Conservation (phyloP, 768 basidiomycete species). For the Psilocybe subaeruginosa region DNA sequence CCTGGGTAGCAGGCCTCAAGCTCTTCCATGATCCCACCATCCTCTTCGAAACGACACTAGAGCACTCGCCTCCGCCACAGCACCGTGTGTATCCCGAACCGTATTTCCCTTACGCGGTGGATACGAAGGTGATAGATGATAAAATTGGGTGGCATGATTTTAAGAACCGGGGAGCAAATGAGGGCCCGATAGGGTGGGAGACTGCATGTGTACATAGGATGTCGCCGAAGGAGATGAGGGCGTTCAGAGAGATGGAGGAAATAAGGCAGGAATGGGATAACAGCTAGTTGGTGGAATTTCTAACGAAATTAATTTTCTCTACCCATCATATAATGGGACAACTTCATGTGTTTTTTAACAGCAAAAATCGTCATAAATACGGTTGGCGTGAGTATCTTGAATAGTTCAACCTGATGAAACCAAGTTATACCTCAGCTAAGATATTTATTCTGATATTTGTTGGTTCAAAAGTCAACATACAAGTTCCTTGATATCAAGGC, state of each 20-base stretch:
- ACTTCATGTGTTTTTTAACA: too few relatives aligned
- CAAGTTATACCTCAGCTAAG: too few relatives aligned
- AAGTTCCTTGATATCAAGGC: too few relatives aligned
- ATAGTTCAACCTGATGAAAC: too few relatives aligned
- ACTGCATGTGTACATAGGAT: slow-evolving; percentile 8
- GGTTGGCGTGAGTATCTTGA: too few relatives aligned
- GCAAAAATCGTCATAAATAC: too few relatives aligned
- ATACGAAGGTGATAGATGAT: slow-evolving; percentile 6
- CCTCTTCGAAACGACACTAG: neutral
- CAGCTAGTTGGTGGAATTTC: too few relatives aligned
- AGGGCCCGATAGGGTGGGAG: slow-evolving; percentile 8
- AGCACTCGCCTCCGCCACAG: neutral
- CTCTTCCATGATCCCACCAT: neutral
- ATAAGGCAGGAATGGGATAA: slow-evolving; percentile 7
- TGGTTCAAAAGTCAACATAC: too few relatives aligned
- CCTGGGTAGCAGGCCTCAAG: slow-evolving; percentile 3
- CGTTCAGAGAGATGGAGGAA: slow-evolving; percentile 1
- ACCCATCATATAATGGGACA: too few relatives aligned
- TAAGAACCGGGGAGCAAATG: neutral
- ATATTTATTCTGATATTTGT: too few relatives aligned
- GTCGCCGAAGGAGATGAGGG: slow-evolving; percentile 3
- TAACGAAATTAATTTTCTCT: too few relatives aligned
- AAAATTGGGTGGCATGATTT: slow-evolving; percentile 10
- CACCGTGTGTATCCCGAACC: slow-evolving; percentile 6
- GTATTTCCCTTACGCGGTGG: slow-evolving; percentile 3